Base-by-base conservation (phyloP, 208 protist genomes). In the Crithidia brevicula region DNA sequence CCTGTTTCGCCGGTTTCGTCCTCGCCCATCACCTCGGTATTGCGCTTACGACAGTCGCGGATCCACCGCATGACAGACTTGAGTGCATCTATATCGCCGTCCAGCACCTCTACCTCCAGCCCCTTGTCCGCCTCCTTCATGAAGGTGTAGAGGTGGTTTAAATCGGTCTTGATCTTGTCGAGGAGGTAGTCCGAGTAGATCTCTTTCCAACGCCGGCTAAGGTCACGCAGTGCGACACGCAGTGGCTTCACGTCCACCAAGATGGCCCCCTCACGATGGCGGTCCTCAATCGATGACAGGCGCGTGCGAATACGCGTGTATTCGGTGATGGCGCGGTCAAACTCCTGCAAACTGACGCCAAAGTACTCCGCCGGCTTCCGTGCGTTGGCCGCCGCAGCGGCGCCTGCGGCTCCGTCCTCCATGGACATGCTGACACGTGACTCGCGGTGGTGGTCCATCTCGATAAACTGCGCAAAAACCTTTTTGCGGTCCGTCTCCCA, bases 201-300 rank as follows among this genome's bases (percentile, higher is more conserved):
- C 56, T 97, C 95, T 61, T 92, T 95, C 97, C 98, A 98, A 58
- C 96, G 93, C 43, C 92, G 93, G 74, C 95, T 95, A 25, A 89
- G 88, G 46, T 97, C 89, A 43, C 88, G 81, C 42, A 99, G 83
- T 5, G 97, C 86, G 25, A 98, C 72, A 58, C 97, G 97, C 34
- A 99, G 81, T 36, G 98, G 98, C 66, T 96, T 96, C n/a, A 97
- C 91, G 65, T 99, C 96, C 40, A 99, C 91, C 30, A 86, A 61
- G 20, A 99, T 77, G 74, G 96, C 98, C 18, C 93, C 89, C 65
- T 98, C 86, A 31, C 83, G 77, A 54, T 89, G 92, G n/a, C 82
- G 82, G 68, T 94, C 88, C 58, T 97, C 94, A 30, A 98, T 97
- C 15, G 84, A 66, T 22, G 81, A 73, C 25, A 98, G 85, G 40